Percentiles rank a stretch among this genome's conserved stretches.
These are phyloP conservation scores for Mucor plumbeus DNA, from an alignment of 371 early-diverging fungal genomes.

Conservation along the genomic window DNA sequence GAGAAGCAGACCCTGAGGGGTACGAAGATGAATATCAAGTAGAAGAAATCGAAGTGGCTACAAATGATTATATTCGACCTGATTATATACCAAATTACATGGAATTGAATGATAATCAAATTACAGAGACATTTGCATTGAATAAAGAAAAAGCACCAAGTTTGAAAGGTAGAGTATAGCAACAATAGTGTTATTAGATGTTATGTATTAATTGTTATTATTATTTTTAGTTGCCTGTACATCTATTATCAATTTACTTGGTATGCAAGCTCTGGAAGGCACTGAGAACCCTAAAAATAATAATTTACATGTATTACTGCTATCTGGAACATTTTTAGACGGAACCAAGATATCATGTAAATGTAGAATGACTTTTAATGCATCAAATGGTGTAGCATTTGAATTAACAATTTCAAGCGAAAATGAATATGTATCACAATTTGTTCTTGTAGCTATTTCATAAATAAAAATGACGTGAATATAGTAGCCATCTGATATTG, in stretches of 20 bases:
- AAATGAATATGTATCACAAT: slow-evolving; percentile 66
- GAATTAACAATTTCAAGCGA: slow-evolving; percentile 83
- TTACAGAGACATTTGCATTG: slow-evolving; percentile 85
- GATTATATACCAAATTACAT: slow-evolving; percentile 59
- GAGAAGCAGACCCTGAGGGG: slow-evolving; percentile 90
- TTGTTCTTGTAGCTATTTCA: slow-evolving; percentile 76
- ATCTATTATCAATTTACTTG: slow-evolving; percentile 73
- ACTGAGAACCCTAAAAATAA: slow-evolving; percentile 69
- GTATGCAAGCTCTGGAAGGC: slow-evolving; percentile 83
- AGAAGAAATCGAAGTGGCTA: slow-evolving; percentile 84
- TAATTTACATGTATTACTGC: slow-evolving; percentile 80
- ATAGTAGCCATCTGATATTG: not conserved
- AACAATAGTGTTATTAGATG: no score
- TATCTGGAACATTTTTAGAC: slow-evolving; percentile 87
- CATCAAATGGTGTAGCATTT: slow-evolving; percentile 84
- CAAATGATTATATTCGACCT: slow-evolving; percentile 90
- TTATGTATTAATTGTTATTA: not conserved
- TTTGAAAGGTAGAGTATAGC: slow-evolving; percentile 50
- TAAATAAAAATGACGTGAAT: slow-evolving; percentile 25
- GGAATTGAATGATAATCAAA: slow-evolving; percentile 79
- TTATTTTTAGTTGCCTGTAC: slow-evolving; percentile 66
- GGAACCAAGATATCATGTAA: slow-evolving; percentile 73
- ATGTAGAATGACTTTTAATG: slow-evolving; percentile 85
- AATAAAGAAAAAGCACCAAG: slow-evolving; percentile 67
- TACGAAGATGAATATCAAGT: slow-evolving; percentile 95